Percentiles rank a stretch among this genome's conserved stretches.
Evolutionary conservation across 495 filamentous ascomycete genomes (phyloP).

Genomic region (Lindgomyces ingoldianus): DNA sequence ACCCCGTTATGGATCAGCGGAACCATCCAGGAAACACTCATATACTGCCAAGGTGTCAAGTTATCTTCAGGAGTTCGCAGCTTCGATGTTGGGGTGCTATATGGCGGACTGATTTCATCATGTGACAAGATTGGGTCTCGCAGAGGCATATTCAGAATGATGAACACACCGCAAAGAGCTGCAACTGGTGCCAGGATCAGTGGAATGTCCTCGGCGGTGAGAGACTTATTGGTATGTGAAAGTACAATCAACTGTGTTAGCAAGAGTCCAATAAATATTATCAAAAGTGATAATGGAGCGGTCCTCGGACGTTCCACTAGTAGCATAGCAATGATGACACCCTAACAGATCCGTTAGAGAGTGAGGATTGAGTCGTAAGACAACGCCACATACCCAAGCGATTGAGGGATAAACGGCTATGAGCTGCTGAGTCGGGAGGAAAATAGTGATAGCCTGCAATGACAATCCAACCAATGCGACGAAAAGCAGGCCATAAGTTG

Average conservation of each 20-base stretch:
- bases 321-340: slow-evolving; percentile 49
- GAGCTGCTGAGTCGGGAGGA: slow-evolving; percentile 41
- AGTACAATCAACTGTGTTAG: slow-evolving; percentile 46
- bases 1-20: slow-evolving; percentile 67
- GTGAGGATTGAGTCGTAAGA: slow-evolving; percentile 1
- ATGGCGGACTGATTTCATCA: slow-evolving; percentile 63
- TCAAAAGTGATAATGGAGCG: slow-evolving; percentile 45
- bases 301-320: slow-evolving; percentile 53
- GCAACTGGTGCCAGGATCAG: slow-evolving; percentile 46
- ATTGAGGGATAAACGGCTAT: slow-evolving; percentile 42
- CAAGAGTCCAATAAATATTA: slow-evolving; percentile 43
- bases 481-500: slow-evolving; percentile 47
- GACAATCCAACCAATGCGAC: slow-evolving; percentile 48
- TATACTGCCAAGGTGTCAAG: slow-evolving; percentile 75
- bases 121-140: slow-evolving; percentile 59
- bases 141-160: slow-evolving; percentile 72
- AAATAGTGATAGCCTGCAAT: slow-evolving; percentile 47
- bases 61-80: slow-evolving; percentile 81
- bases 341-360: slow-evolving; percentile 45
- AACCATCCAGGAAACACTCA: slow-evolving; percentile 80
- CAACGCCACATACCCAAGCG: slow-evolving; percentile 52
- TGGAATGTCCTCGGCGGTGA: slow-evolving; percentile 44
- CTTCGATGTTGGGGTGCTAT: slow-evolving; percentile 56
- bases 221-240: slow-evolving; percentile 37
- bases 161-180: slow-evolving; percentile 49